Evolutionary conservation across 75 land plant species (phyloP).

Genomic region (Pinus tabuliformis): DNA sequence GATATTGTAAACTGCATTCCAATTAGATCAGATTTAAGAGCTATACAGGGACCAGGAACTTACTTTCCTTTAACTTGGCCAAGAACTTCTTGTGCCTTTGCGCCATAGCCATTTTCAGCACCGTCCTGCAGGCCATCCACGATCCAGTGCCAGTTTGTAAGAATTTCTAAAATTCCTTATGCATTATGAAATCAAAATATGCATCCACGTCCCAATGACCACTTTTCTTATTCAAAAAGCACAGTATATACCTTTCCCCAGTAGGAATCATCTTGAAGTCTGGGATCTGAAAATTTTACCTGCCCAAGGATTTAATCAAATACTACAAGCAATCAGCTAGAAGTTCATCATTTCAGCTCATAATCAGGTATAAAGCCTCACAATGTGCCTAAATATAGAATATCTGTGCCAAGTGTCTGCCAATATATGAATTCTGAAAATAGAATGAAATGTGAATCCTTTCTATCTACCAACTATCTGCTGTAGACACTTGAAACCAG

Average conservation of each 20-base stretch:
- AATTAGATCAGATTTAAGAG: constrained; percentile 1
- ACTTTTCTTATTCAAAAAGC: neutral
- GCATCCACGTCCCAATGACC: neutral
- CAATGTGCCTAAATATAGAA: neutral
- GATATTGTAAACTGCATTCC: neutral
- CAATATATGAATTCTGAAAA: neutral
- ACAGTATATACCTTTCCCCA: constrained; percentile 75
- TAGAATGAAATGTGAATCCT: neutral
- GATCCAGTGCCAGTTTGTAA: neutral
- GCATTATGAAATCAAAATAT: neutral
- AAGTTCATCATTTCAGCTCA: neutral
- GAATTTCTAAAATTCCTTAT: neutral
- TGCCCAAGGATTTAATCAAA: constrained; percentile 10
- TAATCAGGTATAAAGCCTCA: neutral
- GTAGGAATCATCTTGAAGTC: constrained; percentile 78
- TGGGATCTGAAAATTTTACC: constrained; percentile 64
- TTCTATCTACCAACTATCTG: neutral
- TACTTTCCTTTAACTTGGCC: constrained; percentile 92
- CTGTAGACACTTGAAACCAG: neutral
- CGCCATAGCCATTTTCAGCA: constrained; percentile 85
- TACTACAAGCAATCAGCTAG: neutral
- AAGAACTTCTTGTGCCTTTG: constrained; percentile 86
- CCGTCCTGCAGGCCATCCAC: constrained; percentile 50
- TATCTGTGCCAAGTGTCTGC: neutral
- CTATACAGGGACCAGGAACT: neutral